Evolutionary conservation across 164 flowering plant genomes (phyloP), one percentile per base, ranked within the genome.

Genomic region (Chimonanthus salicifolius): DNA sequence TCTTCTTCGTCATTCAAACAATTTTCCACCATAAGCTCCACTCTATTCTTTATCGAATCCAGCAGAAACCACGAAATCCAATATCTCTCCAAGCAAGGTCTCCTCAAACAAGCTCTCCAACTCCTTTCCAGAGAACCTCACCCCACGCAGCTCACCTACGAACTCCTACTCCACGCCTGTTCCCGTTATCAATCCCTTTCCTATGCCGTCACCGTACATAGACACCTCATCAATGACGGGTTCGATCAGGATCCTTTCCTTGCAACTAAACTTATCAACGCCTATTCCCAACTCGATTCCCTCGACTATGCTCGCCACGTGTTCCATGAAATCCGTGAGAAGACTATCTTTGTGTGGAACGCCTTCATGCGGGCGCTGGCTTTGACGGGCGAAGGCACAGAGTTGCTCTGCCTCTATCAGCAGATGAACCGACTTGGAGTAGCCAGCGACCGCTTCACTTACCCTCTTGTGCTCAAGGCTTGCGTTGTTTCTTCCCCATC

Each of bases 241-340:
- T 85, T 78, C 45, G 92, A 77, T 72, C 87, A 88, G 71, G 97
- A 94, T 58, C 84, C 97, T 3, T 94, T 90, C 69, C 81, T 94
- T 78, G 95, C 89, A 7, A 91, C 98, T 44, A 94, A 92, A 70
- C 92, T 94, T 72, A 91, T 92, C 47, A 72, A 85, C 63, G 85
- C 84, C 88, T 92, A 89, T 58, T 79, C 89, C 0, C 82, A 85
- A 20, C 78, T 92, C 63, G 84, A 76, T 50, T 72, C 85, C 10
- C 49, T 90, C 44, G 86, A 84, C 3, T 49, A 80, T 62, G 97
- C 92, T 1, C 89, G 89, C 49, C 71, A 84, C 69, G 97, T 92
- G 92, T 94, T 92, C 73, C 93, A 90, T 68, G 70, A 83, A 88
- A 87, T 79, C 63, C 82, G 46, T 16, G 63, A 78, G 3, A 87